Percentiles rank a stretch among this genome's conserved stretches.
Evolutionary conservation across 768 basidiomycete species (phyloP).

Genomic region (Clitopilus passeckerianus): DNA sequence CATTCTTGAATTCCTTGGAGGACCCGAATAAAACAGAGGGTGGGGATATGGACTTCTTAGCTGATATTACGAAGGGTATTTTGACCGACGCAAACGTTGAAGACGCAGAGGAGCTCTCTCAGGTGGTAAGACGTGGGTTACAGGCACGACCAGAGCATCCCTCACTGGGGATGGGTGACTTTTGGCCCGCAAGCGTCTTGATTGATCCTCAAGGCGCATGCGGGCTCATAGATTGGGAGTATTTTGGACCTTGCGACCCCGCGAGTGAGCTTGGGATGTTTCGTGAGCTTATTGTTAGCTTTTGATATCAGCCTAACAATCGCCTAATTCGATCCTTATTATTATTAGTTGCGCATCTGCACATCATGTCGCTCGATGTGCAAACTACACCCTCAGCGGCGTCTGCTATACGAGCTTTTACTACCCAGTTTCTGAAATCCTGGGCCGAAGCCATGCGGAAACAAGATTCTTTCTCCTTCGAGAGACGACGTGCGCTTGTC

Average conservation of each 20-base stretch:
- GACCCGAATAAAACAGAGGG: slow-evolving; percentile 1
- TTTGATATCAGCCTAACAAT: neutral
- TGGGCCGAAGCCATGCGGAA: slow-evolving; percentile 4
- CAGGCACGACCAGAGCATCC: slow-evolving; percentile 8
- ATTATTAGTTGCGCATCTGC: slow-evolving; percentile 22
- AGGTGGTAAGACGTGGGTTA: slow-evolving; percentile 6
- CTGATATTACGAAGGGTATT: slow-evolving; percentile 6
- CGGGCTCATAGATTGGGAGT: slow-evolving; percentile 28
- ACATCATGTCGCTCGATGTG: slow-evolving; percentile 15
- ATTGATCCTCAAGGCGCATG: slow-evolving; percentile 13
- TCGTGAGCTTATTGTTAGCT: slow-evolving; percentile 12
- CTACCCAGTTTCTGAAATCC: slow-evolving; percentile 10
- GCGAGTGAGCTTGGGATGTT: slow-evolving; percentile 27
- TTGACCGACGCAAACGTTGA: slow-evolving; percentile 4
- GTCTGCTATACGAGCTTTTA: slow-evolving; percentile 13
- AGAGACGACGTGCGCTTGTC: slow-evolving; percentile 15
- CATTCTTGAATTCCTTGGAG: slow-evolving; percentile 1
- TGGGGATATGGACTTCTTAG: slow-evolving; percentile 6
- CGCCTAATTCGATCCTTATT: too few relatives aligned
- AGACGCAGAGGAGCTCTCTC: slow-evolving; percentile 12
- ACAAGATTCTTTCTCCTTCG: slow-evolving; percentile 8
- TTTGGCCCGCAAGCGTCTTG: slow-evolving; percentile 27
- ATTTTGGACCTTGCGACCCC: slow-evolving; percentile 24
- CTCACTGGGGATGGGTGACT: slow-evolving; percentile 25
- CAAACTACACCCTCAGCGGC: slow-evolving; percentile 5